These are phyloP conservation scores for Casuarina glauca DNA, from an alignment of 306 rosid genomes.

Conservation along the genomic window DNA sequence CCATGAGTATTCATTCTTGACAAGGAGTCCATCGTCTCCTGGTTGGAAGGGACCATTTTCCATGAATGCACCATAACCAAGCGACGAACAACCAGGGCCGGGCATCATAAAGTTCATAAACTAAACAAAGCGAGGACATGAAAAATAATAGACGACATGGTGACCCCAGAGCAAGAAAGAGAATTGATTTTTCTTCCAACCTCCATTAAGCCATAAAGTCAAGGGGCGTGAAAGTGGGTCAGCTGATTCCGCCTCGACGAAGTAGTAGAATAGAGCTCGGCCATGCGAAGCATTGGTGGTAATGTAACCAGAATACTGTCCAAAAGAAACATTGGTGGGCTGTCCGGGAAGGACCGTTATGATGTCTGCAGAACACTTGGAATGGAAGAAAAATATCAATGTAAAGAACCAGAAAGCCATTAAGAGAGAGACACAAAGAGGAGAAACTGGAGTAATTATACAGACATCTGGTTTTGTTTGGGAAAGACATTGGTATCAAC, in stretches of 20 bases:
- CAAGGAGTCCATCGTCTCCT: background rate
- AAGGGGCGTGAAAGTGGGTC: background rate
- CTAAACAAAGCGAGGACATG: background rate
- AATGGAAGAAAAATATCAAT: background rate
- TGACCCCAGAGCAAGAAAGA: background rate
- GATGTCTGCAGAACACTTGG: background rate
- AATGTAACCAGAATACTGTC: conserved; percentile 9
- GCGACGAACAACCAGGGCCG: background rate
- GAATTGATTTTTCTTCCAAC: background rate
- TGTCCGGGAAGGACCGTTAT: background rate
- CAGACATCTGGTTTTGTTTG: background rate
- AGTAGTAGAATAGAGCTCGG: conserved; percentile 11
- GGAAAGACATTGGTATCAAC: background rate
- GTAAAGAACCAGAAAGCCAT: background rate
- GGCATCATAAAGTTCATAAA: background rate
- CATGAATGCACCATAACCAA: background rate
- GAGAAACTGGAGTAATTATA: background rate
- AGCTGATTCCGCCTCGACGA: conserved; percentile 1
- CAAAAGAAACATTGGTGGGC: background rate
- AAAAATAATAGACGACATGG: background rate
- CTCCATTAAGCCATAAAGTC: conserved; percentile 5
- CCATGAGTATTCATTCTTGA: conserved; percentile 1
- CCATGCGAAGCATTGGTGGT: background rate
- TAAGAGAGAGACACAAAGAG: background rate
- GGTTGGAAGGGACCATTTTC: conserved; percentile 1